Evolutionary conservation across 352 stramenopile species (phyloP).

Genomic region (Globisporangium middletonii): DNA sequence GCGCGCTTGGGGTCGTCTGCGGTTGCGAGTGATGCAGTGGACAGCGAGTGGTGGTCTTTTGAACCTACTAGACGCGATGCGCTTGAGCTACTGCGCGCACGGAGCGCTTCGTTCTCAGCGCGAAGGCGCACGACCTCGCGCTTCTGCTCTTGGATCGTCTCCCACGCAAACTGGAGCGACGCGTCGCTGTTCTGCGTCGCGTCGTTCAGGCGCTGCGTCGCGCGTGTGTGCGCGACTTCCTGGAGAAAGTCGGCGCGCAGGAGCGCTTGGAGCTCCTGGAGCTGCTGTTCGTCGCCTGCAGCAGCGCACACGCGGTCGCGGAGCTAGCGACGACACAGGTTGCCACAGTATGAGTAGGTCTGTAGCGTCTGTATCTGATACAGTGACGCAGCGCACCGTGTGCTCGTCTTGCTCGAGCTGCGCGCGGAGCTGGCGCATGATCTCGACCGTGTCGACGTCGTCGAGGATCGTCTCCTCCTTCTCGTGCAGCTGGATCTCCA

Average conservation of each 20-base stretch:
- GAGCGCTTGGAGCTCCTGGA: slow-evolving; percentile 46
- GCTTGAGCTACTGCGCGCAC: slow-evolving; percentile 3
- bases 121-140: slow-evolving; percentile 58
- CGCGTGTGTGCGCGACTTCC: slow-evolving; percentile 21
- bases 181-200: slow-evolving; percentile 36
- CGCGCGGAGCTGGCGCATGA: slow-evolving; percentile 38
- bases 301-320: slow-evolving; percentile 35
- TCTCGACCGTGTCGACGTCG: slow-evolving; percentile 50
- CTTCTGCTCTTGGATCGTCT: slow-evolving; percentile 72
- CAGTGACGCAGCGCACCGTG: slow-evolving; percentile 13
- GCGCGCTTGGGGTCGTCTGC: slow-evolving; percentile 24
- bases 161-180: slow-evolving; percentile 70
- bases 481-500: slow-evolving; percentile 46
- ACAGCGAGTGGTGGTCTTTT: slow-evolving; percentile 11
- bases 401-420: slow-evolving; percentile 46
- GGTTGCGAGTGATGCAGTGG: slow-evolving; percentile 3
- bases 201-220: slow-evolving; percentile 15
- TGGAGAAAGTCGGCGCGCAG: slow-evolving; percentile 47
- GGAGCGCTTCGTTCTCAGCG: slow-evolving; percentile 42
- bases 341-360: too few species aligned
- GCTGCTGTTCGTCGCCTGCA: slow-evolving; percentile 43
- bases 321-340: slow-evolving; percentile 15
- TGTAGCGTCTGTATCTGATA: neutral
- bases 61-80: slow-evolving; percentile 1
- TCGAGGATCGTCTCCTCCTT: slow-evolving; percentile 49